Evolutionary conservation across 305 asterid species (phyloP).

Genomic region (Nicotiana rustica): DNA sequence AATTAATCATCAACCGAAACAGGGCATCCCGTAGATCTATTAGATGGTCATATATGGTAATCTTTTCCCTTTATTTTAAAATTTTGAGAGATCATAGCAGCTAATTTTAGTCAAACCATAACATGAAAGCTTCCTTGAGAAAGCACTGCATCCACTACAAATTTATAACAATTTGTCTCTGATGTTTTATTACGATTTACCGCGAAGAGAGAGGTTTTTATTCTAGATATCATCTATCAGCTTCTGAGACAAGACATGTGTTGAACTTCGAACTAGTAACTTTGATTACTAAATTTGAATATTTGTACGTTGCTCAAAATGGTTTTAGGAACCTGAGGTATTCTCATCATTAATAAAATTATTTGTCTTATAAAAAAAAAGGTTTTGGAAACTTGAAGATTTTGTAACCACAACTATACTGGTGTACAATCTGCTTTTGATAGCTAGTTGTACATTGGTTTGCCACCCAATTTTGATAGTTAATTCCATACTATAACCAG

Average conservation of each 20-base stretch:
- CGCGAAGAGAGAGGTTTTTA: not conserved
- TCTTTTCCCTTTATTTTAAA: not conserved
- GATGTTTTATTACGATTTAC: not conserved
- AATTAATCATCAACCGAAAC: not conserved
- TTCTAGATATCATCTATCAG: not conserved
- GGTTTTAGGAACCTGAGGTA: not conserved
- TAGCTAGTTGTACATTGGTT: not conserved
- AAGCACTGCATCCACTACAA: conserved; percentile 3
- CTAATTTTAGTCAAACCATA: not conserved
- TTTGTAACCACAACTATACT: not conserved
- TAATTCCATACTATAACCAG: not conserved
- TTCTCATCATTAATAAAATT: not conserved
- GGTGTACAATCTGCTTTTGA: not conserved
- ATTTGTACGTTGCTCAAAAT: not conserved
- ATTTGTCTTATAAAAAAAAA: not conserved
- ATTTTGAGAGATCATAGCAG: not conserved
- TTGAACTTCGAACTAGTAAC: not conserved
- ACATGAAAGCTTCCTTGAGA: conserved; percentile 4
- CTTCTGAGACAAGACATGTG: not conserved
- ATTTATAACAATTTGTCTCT: conserved; percentile 15
- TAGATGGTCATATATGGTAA: not conserved
- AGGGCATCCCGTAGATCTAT: not conserved
- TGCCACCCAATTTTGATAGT: conserved; percentile 4
- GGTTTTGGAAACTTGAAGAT: not conserved
- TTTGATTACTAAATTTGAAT: not conserved